phyloP scores from a whole-genome alignment of 148 eudicot species.

The Camellia lanceoleosa region DNA sequence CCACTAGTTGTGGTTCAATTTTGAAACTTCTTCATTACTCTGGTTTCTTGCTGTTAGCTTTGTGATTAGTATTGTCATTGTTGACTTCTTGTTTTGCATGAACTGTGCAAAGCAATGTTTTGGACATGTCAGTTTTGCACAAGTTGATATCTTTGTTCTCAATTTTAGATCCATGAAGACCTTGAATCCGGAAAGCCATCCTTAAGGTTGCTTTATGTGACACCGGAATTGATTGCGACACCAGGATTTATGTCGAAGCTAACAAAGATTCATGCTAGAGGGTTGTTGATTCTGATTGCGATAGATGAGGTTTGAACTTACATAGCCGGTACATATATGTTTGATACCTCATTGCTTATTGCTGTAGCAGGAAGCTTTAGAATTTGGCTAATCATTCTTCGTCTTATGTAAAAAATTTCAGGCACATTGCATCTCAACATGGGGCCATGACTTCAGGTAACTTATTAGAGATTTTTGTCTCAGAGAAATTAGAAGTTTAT shows the following conservation, averaged over 20 bases:
- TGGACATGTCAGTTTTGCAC: conserved; percentile 7
- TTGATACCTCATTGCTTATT: conserved; percentile 11
- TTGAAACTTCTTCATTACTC: background rate
- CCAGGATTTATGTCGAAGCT: conserved; percentile 69
- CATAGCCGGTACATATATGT: background rate
- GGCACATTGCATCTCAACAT: conserved; percentile 96
- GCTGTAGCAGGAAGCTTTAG: conserved; percentile 11
- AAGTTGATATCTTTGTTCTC: background rate
- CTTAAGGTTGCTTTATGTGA: conserved; percentile 80
- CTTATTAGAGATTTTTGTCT: background rate
- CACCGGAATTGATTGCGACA: conserved; percentile 92
- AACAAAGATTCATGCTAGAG: conserved; percentile 73
- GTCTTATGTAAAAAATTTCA: conserved; percentile 26
- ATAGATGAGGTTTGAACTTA: conserved; percentile 78
- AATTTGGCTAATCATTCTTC: background rate
- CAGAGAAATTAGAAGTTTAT: background rate
- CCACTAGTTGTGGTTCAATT: background rate
- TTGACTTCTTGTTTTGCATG: conserved; percentile 8
- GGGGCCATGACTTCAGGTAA: conserved; percentile 99
- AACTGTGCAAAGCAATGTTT: background rate
- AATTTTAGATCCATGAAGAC: conserved; percentile 76
- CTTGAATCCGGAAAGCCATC: conserved; percentile 82
- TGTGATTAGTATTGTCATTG: background rate
- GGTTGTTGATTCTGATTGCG: conserved; percentile 82
- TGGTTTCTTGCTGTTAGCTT: background rate